Conservation (phyloP, 345 rosid genomes). For the Aegle marmelos region DNA sequence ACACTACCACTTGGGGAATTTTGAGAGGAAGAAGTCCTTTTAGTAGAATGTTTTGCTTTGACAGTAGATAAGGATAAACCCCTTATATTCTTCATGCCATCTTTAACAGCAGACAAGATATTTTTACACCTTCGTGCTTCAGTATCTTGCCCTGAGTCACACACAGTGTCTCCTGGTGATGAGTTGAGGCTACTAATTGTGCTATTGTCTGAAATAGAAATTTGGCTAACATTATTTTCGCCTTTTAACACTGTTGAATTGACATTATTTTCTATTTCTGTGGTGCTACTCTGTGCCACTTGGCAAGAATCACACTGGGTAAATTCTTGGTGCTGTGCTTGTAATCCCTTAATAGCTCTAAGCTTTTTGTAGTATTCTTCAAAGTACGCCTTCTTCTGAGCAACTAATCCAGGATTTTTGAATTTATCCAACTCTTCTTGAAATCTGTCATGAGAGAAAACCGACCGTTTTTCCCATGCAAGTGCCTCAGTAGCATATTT, state of each 20-base stretch:
- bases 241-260: not conserved
- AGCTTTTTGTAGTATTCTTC: conserved; percentile 24
- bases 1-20: not conserved
- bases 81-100: not conserved
- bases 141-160: not conserved
- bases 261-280: not conserved
- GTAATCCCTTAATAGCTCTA: conserved; percentile 22
- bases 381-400: conserved; percentile 30
- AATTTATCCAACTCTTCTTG: conserved; percentile 24
- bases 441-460: conserved; percentile 21
- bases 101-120: not conserved
- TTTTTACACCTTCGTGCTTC: not conserved
- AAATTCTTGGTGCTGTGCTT: conserved; percentile 12
- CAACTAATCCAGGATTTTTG: conserved; percentile 27
- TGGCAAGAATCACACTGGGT: not conserved
- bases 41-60: not conserved
- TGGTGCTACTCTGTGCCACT: not conserved
- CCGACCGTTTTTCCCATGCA: conserved; percentile 29
- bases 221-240: conserved; percentile 1
- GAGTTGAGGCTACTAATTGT: not conserved
- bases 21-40: not conserved
- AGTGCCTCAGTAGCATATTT: conserved; percentile 22
- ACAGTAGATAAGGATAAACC: not conserved
- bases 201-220: not conserved
- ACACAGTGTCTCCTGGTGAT: not conserved